These are phyloP conservation scores for Aspergillus nomiae DNA, from an alignment of 2,329 filamentous ascomycete species.

Conservation along the genomic window DNA sequence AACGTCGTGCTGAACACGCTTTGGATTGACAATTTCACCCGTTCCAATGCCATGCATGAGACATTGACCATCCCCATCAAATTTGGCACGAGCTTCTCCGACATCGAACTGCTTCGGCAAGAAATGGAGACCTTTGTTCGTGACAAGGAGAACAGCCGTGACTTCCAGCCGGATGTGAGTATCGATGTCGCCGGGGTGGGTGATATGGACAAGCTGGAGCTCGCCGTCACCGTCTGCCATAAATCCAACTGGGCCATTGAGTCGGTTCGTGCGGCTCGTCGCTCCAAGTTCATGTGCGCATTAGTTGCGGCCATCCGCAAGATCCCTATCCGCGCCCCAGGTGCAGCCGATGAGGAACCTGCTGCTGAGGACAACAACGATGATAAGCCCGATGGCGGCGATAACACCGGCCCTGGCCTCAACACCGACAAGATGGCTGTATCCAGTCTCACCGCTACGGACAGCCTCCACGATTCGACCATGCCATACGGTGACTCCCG, in stretches of 20 bases:
- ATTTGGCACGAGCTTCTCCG: slow-evolving; percentile 86
- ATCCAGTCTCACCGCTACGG: not conserved
- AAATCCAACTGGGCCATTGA: slow-evolving; percentile 95
- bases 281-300: slow-evolving; percentile 97
- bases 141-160: slow-evolving; percentile 80
- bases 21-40: slow-evolving; percentile 94
- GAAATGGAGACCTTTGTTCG: slow-evolving; percentile 87
- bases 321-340: slow-evolving; percentile 82
- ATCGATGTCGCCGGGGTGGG: slow-evolving; percentile 78
- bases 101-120: slow-evolving; percentile 78
- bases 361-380: slow-evolving; percentile 65
- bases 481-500: slow-evolving; percentile 16
- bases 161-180: slow-evolving; percentile 83
- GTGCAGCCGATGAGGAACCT: slow-evolving; percentile 58
- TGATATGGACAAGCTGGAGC: slow-evolving; percentile 82
- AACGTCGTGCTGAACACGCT: slow-evolving; percentile 89
- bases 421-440: slow-evolving; percentile 11
- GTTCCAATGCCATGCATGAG: slow-evolving; percentile 90
- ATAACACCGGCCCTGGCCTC: slow-evolving; percentile 8
- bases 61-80: slow-evolving; percentile 76
- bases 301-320: slow-evolving; percentile 81
- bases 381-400: slow-evolving; percentile 40
- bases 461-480: slow-evolving; percentile 10
- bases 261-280: slow-evolving; percentile 72
- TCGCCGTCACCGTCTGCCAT: slow-evolving; percentile 83